Evolutionary conservation across 1,284 basidiomycete genomes (phyloP).

Genomic region (Moesziomyces globuligerus): DNA sequence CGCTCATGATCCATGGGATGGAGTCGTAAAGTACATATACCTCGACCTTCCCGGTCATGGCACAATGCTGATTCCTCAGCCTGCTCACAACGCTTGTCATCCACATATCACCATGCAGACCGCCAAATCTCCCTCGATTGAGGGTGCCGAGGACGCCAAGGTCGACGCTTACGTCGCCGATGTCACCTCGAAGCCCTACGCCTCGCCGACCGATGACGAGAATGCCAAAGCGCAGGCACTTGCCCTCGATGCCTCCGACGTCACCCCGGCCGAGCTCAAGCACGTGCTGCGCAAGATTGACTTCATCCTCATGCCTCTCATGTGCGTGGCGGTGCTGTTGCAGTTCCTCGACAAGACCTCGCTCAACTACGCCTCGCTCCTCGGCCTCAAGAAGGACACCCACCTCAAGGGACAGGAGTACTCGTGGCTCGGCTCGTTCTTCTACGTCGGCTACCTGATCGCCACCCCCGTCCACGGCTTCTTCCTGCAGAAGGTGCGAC

Average conservation of each 20-base stretch:
- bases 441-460: slow-evolving; percentile 60
- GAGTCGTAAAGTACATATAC: neutral
- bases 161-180: slow-evolving; percentile 3
- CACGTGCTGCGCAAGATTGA: slow-evolving; percentile 63
- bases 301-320: slow-evolving; percentile 57
- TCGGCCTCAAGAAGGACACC: slow-evolving; percentile 56
- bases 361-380: slow-evolving; percentile 57
- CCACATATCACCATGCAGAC: neutral
- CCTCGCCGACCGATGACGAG: slow-evolving; percentile 4
- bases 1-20: neutral
- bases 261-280: slow-evolving; percentile 36
- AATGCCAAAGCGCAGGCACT: slow-evolving; percentile 34
- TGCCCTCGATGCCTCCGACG: slow-evolving; percentile 12
- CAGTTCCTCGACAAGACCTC: slow-evolving; percentile 64
- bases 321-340: slow-evolving; percentile 50
- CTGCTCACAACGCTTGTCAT: neutral
- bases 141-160: slow-evolving; percentile 7
- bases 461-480: slow-evolving; percentile 36
- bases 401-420: slow-evolving; percentile 57
- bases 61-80: no score
- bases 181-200: slow-evolving; percentile 21
- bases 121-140: slow-evolving; percentile 6
- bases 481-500: slow-evolving; percentile 38
- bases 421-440: slow-evolving; percentile 62
- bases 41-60: neutral